These are phyloP conservation scores for Penicillium palitans DNA, from an alignment of 2,329 filamentous ascomycete species.

Conservation along the genomic window DNA sequence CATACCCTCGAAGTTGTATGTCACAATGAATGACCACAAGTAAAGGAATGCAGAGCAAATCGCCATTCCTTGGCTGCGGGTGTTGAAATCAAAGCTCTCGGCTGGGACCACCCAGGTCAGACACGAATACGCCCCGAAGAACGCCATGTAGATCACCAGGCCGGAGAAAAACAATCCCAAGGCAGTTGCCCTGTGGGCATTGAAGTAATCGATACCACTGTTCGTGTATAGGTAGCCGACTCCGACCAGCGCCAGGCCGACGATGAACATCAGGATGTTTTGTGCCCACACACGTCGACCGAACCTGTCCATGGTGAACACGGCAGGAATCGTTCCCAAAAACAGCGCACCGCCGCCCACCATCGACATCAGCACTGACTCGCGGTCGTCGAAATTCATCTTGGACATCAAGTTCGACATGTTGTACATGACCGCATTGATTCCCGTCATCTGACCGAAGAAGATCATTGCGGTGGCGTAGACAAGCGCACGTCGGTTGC, in stretches of 20 bases:
- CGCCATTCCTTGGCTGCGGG: constrained; percentile 66
- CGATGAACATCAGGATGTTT: not conserved
- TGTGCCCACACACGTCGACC: not conserved
- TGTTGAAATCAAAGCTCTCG: constrained; percentile 2
- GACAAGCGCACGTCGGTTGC: not conserved
- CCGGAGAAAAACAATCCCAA: not conserved
- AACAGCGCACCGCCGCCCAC: not conserved
- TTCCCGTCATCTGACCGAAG: constrained; percentile 1
- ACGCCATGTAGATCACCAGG: not conserved
- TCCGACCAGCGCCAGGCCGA: not conserved
- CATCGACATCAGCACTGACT: constrained; percentile 39
- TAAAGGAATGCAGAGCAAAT: constrained; percentile 64
- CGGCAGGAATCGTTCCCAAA: not conserved
- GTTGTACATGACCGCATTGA: constrained; percentile 6
- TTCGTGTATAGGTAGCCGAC: not conserved
- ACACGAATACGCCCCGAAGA: not conserved
- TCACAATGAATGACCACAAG: constrained; percentile 66
- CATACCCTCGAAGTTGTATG: constrained; percentile 71
- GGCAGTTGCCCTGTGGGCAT: not conserved
- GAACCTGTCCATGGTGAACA: not conserved
- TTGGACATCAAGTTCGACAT: constrained; percentile 9
- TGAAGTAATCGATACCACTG: not conserved
- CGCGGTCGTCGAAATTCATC: constrained; percentile 6
- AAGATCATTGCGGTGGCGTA: constrained; percentile 32
- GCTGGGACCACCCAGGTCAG: constrained; percentile 33